Evolutionary conservation across 2,329 filamentous ascomycete genomes (phyloP).

Genomic region (Pleomassaria siparia): DNA sequence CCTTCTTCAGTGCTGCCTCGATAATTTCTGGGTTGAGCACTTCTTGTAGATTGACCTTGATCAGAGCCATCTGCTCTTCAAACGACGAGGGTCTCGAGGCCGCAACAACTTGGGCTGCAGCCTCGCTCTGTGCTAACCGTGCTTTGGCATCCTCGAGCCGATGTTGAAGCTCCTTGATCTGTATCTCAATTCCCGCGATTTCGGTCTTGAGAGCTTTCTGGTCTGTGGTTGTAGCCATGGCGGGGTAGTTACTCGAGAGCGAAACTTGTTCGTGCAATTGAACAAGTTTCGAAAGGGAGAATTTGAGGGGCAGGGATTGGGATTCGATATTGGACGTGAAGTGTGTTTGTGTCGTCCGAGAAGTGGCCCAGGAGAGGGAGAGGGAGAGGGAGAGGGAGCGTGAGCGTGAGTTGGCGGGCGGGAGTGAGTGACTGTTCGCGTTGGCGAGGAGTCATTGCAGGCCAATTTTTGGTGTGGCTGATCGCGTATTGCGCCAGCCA

Average conservation of each 20-base stretch:
- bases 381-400: too few relatives aligned
- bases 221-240: slow-evolving; percentile 27
- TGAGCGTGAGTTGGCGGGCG: background rate
- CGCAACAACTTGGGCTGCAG: slow-evolving; percentile 18
- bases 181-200: slow-evolving; percentile 36
- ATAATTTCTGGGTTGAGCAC: slow-evolving; percentile 83
- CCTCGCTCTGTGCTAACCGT: slow-evolving; percentile 28
- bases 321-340: too few relatives aligned
- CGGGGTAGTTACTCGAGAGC: slow-evolving; percentile 23
- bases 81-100: slow-evolving; percentile 43
- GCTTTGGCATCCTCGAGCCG: slow-evolving; percentile 34
- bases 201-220: slow-evolving; percentile 32
- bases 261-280: slow-evolving; percentile 1
- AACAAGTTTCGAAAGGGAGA: background rate
- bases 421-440: too few relatives aligned
- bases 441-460: too few relatives aligned
- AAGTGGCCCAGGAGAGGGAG: too few relatives aligned
- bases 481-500: too few relatives aligned
- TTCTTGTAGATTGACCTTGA: slow-evolving; percentile 79
- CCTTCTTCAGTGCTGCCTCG: slow-evolving; percentile 67
- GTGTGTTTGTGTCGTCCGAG: too few relatives aligned
- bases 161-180: slow-evolving; percentile 30
- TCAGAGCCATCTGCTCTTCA: slow-evolving; percentile 72
- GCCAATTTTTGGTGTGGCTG: too few relatives aligned
- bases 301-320: too few relatives aligned